Evolutionary conservation across 2,329 filamentous ascomycete genomes (phyloP).

Genomic region (Colletotrichum somersetense): DNA sequence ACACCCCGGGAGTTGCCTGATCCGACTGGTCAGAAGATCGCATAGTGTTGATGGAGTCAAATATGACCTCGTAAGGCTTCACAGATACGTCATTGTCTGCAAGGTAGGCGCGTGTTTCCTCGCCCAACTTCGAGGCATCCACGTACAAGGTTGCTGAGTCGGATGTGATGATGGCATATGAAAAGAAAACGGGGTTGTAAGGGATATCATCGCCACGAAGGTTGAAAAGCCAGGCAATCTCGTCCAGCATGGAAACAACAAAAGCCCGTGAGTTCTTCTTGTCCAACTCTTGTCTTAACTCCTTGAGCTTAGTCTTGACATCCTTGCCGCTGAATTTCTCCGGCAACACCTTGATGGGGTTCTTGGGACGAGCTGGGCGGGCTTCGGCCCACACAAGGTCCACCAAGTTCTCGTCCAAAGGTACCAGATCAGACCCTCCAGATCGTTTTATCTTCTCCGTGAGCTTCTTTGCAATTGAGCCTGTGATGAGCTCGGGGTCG

Average conservation of each 20-base stretch:
- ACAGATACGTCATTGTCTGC: conserved; percentile 76
- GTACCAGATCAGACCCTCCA: conserved; percentile 81
- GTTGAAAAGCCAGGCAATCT: conserved; percentile 99
- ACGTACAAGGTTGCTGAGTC: conserved; percentile 84
- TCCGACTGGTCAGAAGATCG: conserved; percentile 43
- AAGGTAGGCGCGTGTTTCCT: conserved; percentile 78
- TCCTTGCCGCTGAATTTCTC: conserved; percentile 84
- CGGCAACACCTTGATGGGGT: conserved; percentile 79
- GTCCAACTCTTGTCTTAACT: conserved; percentile 89
- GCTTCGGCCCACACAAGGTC: conserved; percentile 87
- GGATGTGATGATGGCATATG: conserved; percentile 89
- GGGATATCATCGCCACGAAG: conserved; percentile 94
- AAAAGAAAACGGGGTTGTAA: conserved; percentile 99
- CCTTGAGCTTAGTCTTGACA: conserved; percentile 84
- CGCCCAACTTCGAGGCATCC: conserved; percentile 80
- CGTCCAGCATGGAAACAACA: conserved; percentile 94
- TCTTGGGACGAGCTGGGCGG: conserved; percentile 79
- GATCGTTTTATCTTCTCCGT: conserved; percentile 88
- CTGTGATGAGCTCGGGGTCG: conserved; percentile 88
- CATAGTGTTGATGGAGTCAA: conserved; percentile 79
- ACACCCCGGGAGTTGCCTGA: conserved; percentile 45
- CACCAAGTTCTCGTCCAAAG: conserved; percentile 86
- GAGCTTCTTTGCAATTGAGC: conserved; percentile 73
- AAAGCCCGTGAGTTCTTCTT: conserved; percentile 92
- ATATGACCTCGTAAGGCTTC: conserved; percentile 86